Evolutionary conservation across 1,284 basidiomycete genomes (phyloP), one percentile per base, ranked within the genome.

Genomic region (Chiua sp.): DNA sequence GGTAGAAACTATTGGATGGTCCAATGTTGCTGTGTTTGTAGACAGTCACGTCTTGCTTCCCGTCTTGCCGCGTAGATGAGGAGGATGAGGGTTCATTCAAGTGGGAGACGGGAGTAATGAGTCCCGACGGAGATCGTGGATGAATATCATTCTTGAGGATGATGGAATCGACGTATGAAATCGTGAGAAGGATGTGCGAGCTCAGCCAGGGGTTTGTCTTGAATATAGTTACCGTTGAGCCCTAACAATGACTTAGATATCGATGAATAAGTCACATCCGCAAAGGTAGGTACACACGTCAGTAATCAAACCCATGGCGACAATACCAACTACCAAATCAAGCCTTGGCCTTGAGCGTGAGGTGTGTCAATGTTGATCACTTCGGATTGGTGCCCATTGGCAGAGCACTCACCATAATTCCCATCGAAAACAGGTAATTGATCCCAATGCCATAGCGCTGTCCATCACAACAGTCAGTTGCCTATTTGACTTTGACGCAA

Each of bases 221-320:
- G 98, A 50, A 99, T 87, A 4, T 90, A 86, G 75, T 95, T 97
- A 12, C 98, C 97, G 73, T 98, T 98, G 47, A 98, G 81, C 47
- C 87, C 94, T 97, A 23, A 30, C 20, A 23, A 50, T 7, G 12
- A 49, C n/a, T 7, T 8, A 23, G 42, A 22, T 13, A 37, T 57
- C 23, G 7, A 49, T 61, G 22, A 57, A 33, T 28, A 53, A 2
- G 11, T 28, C 13, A 32, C n/a, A 56, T 49, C 23, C 59, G 33
- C 46, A 23, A 54, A 23, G 51, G 2, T 7, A 8, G 32, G 58
- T 57, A 85, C 91, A 68, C 77, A 96, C 95, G 85, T 70, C 97
- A 89, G 78, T 97, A 98, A 99, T 98, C 59, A 99, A 82, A 61
- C 94, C 96, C 97, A 99, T 99, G 2, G 97, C 98, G 57, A 98